Evolutionary conservation across 306 rosid genomes (phyloP), one percentile per base, ranked within the genome.

Genomic region (Pueraria montana): DNA sequence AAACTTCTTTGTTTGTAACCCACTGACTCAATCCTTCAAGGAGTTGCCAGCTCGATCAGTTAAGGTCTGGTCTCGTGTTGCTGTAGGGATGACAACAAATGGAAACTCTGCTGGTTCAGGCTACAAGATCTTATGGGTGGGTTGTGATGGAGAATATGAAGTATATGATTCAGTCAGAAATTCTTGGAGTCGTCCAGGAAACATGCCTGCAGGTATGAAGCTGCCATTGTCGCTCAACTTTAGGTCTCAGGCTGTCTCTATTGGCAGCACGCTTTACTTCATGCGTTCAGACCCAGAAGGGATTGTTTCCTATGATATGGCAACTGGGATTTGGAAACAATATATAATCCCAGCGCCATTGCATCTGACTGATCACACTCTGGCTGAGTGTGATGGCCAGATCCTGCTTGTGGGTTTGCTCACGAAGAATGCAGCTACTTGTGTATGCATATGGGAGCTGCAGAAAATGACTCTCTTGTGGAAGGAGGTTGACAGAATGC

Each of bases 401-500:
- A 84, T 94, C 86, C 84, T 92, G 90, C 93, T 94, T 7, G 96
- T 91, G 82, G 98, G 98, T 55, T 87, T 94, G 89, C 87, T 92
- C 76, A 86, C 92, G 0, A 92, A 94, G 83, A 92, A 92, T 75
- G 98, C 97, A 11, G 98, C 96, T 87, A 91, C 97, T 0, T 94
- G 98, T 34, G 97, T 92, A 21, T 94, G 97, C 88, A 88, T 92
- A 84, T 94, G 97, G 98, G 98, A 94, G 93, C 94, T 92, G 78
- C 97, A 94, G 93, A 90, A 87, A 82, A 94, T 94, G 97, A 94
- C 92, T 17, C 93, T 94, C 85, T 91, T 92, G 87, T 94, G 98
- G 98, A 94, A 92, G 97, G 98, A 94, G 98, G 98, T 94, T 84
- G 98, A 94, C 97, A 94, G 98, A 94, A 94, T 94, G 98, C 98